Base-by-base conservation (phyloP, 148 eudicot species). In the Chenopodium quinoa region DNA sequence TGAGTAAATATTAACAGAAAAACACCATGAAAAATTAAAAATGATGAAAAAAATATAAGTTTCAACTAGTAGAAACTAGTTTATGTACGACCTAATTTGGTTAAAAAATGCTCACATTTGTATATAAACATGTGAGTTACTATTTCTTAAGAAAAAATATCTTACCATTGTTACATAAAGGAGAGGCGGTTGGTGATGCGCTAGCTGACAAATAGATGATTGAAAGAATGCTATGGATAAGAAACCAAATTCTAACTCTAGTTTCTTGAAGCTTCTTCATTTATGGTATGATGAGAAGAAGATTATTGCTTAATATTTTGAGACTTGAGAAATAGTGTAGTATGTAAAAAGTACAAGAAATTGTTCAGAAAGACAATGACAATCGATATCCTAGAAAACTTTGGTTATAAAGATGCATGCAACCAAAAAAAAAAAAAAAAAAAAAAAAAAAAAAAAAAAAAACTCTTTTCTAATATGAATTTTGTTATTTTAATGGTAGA, bases 121-220 rank as follows among this genome's bases (percentile, higher is more conserved):
- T 52, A 50, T 50, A 50, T 10, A 50, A 50, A 50, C 54, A 50
- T 50, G 14, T 0, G 40, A 34, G 5, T 34, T 34, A 34, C 40
- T 5, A 40, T 40, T 40, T 40, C 1, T 6, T 40, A 40, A 40
- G 44, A 40, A 0, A 34, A 5, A 0, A 40, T 40, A 40, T 40
- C 40, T 34, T 78, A 79, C 89, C 87, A 78, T 87, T 20, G 40
- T 85, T 12, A 73, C 83, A 76, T 76, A 78, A 74, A 27, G 83
- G 77, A 85, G 66, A 62, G 13, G 50, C 25, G 64, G 70, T 66
- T 0, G 76, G 76, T n/a, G 85, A 82, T 20, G 78, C 71, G n/a
- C 69, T 10, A 17, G 60, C 14, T 12, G 60, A 82, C 1, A 69
- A 7, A 81, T 47, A 71, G 29, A 85, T 31, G 54, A 79, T 58